Evolutionary conservation across 2,329 filamentous ascomycete genomes (phyloP), one percentile per base, ranked within the genome.

Genomic region (Aspergillus melleus): DNA sequence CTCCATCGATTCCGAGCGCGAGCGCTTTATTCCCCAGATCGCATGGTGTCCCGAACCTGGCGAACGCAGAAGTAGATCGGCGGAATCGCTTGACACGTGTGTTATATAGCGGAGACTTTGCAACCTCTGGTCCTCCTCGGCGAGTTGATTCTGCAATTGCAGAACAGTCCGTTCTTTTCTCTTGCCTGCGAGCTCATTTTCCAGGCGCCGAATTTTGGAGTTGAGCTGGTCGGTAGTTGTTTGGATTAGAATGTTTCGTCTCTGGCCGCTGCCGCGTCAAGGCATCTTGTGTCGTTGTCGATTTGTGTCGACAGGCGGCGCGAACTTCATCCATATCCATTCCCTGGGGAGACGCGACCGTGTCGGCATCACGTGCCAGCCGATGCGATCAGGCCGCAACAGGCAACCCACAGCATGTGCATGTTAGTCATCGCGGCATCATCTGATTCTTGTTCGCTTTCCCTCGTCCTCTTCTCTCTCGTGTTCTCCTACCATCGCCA

Each of bases 111-210:
- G 59, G 1, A 46, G 39, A 6, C 49, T 30, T 14, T 30, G 50
- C 2, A 63, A 22, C 39, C 49, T 24, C 26, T 36, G 24, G 26
- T 60, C 11, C 22, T 59, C 59, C 2, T 29, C 32, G 0, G 59
- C 59, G 16, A 61, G 51, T 30, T 57, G 29, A 44, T 36, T 53
- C n/a, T 44, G 56, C 11, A 60, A 36, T 6, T 58, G 20, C 10
- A 65, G 36, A 9, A 60, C 12, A 8, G 50, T 55, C 12, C 58
- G 61, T 42, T 59, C 19, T 29, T 59, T 61, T n/a, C 49, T 36
- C 16, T 59, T 16, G 0, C 19, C 44, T 12, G 36, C 47, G 24
- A 61, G 46, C 14, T 60, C 54, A 19, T 61, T 50, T 32, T 50
- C 42, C 16, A 60, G 14, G 4, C 20, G n/a, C 9, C 24, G 52